Conservation (phyloP, 257 asterid genomes). For the Nicotiana paniculata region DNA sequence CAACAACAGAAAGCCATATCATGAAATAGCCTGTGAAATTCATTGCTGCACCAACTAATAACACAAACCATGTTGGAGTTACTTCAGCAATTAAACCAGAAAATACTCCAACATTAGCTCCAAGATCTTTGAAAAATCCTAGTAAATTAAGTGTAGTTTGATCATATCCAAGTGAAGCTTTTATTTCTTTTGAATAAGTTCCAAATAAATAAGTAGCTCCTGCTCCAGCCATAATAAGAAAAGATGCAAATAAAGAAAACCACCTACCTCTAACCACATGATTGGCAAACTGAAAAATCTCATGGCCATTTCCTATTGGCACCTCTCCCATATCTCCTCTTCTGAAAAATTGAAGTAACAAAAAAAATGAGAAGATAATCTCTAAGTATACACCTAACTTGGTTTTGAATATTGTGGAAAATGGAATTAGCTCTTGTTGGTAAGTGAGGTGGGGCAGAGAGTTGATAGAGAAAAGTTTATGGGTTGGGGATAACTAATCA, state of each 20-base stretch:
- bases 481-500: background rate
- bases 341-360: background rate
- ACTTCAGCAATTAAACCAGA: slow-evolving; percentile 79
- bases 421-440: background rate
- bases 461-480: background rate
- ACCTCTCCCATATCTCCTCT: background rate
- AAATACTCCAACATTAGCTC: slow-evolving; percentile 77
- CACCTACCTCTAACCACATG: slow-evolving; percentile 64
- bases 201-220: slow-evolving; percentile 90
- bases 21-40: slow-evolving; percentile 74
- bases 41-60: slow-evolving; percentile 62
- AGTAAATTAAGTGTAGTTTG: slow-evolving; percentile 78
- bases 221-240: slow-evolving; percentile 82
- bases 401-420: background rate
- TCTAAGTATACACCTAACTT: background rate
- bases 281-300: slow-evolving; percentile 22
- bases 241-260: slow-evolving; percentile 82
- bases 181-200: slow-evolving; percentile 72
- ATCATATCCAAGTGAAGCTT: slow-evolving; percentile 57
- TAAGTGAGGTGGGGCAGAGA: background rate
- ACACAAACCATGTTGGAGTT: slow-evolving; percentile 76
- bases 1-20: slow-evolving; percentile 63
- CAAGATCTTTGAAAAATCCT: slow-evolving; percentile 74
- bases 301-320: background rate
- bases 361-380: background rate